Evolutionary conservation across 1,139 yeast species (phyloP), one percentile per base, ranked within the genome.

Genomic region (Candida sojae): DNA sequence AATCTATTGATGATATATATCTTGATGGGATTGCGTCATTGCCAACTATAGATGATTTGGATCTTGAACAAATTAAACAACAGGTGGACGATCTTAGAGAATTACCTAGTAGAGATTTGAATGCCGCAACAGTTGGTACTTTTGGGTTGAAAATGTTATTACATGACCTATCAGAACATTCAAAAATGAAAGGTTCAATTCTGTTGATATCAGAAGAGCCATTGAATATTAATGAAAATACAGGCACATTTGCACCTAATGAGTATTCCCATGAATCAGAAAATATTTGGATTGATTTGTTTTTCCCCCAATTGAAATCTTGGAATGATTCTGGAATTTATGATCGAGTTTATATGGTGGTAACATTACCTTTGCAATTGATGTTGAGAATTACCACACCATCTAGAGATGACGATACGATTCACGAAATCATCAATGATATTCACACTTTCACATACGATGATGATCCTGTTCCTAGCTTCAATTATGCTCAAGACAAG

Each of bases 361-460:
- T 74, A n/a, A 57, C 77, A 6, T 48, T 76, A 0, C 85, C 85
- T 1, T 62, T 79, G 1, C 68, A 77, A 1, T 51, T 79, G 1
- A 40, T 78, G 3, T 63, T 82, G 13, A 68, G 80, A 21, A 37
- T 78, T 4, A 72, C 84, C 0, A 68, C 76, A 1, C 87, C 88
- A 0, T 83, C 80, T 1, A 48, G 71, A 38, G 68, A 67, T 37
- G 59, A 61, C 30, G 32, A 56, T 0, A 45, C 41, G 12, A 41
- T 49, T 7, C 30, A 17, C 8, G 26, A 39, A 13, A 31, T 51
- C 9, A 46, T 31, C 5, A 34, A 38, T 11, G 49, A 50, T 34
- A 32, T 43, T 9, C 35, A 33, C 11, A 33, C 30, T 21, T 25
- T 42, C 25, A 37, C 35, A n/a, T 21, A 39, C 17, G 42, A 42